Conservation (phyloP, 148 eudicot species). For the Spergularia bocconei region DNA sequence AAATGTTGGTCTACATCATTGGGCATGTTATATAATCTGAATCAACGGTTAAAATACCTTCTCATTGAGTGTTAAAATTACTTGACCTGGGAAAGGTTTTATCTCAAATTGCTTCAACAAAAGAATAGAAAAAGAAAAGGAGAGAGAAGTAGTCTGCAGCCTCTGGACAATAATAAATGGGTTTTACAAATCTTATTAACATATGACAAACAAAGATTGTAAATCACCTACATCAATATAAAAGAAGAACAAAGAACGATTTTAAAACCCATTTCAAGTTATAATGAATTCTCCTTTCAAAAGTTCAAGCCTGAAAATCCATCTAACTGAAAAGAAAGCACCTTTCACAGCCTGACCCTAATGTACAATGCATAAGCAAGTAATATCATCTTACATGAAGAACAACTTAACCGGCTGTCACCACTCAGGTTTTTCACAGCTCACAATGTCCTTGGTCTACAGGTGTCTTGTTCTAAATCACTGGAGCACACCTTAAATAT, state of each 20-base stretch:
- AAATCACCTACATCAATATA: no score
- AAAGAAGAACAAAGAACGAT: no score
- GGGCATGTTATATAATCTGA: slow-evolving; percentile 9
- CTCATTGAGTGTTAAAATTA: background rate
- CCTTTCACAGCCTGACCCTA: background rate
- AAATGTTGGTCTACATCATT: slow-evolving; percentile 15
- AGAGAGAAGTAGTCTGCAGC: background rate
- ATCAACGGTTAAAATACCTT: background rate
- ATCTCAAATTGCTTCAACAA: background rate
- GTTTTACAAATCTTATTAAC: background rate
- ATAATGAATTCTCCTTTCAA: no score
- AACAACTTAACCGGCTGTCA: background rate
- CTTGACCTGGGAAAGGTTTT: background rate
- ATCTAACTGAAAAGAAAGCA: background rate
- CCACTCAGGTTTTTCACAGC: background rate
- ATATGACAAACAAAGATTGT: background rate
- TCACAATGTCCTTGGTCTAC: no score
- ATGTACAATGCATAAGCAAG: background rate
- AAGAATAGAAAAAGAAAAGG: background rate
- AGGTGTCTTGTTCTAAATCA: background rate
- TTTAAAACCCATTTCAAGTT: no score
- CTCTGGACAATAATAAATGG: background rate
- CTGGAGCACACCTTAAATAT: background rate
- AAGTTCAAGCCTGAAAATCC: no score
- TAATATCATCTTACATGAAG: background rate